Conservation (phyloP, 371 early-diverging fungal species). For the Fennellomyces sp. region DNA sequence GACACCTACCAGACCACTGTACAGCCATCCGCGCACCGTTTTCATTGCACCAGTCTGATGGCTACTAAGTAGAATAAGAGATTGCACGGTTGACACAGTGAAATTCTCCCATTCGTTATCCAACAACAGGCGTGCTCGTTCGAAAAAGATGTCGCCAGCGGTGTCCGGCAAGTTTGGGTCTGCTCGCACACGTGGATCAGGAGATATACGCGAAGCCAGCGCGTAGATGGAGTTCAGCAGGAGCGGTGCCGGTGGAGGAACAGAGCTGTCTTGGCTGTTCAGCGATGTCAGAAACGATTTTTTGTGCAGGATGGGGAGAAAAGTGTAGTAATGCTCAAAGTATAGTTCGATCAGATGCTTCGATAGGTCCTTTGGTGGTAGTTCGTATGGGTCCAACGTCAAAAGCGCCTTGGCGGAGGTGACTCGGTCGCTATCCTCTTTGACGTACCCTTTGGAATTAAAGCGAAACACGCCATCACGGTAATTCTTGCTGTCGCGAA, state of each 20-base stretch:
- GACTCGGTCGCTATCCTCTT: conserved; percentile 5
- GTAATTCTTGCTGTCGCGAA: conserved; percentile 39
- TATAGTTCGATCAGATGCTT: conserved; percentile 69
- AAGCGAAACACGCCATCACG: conserved; percentile 39
- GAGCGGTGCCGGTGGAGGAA: conserved; percentile 34
- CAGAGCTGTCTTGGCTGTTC: conserved; percentile 8
- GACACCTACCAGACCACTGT: conserved; percentile 48
- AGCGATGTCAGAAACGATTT: conserved; percentile 59
- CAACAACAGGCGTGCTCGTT: conserved; percentile 42
- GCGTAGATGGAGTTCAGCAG: conserved; percentile 55
- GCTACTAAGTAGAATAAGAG: conserved; percentile 45
- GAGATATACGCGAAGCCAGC: conserved; percentile 44
- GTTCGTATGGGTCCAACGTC: conserved; percentile 39
- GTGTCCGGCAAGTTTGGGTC: conserved; percentile 38
- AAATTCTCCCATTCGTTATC: conserved; percentile 48
- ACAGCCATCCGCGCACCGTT: conserved; percentile 48
- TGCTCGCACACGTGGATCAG: conserved; percentile 40
- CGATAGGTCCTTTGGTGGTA: conserved; percentile 65
- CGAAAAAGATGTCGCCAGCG: conserved; percentile 51
- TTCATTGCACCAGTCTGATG: conserved; percentile 53
- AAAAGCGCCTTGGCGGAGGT: conserved; percentile 4
- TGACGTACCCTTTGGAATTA: conserved; percentile 20
- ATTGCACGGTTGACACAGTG: conserved; percentile 42
- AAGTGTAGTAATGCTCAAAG: conserved; percentile 68
- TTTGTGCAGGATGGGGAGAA: conserved; percentile 71